Evolutionary conservation across 345 rosid species (phyloP).

Genomic region (Eutrema yunnanense): DNA sequence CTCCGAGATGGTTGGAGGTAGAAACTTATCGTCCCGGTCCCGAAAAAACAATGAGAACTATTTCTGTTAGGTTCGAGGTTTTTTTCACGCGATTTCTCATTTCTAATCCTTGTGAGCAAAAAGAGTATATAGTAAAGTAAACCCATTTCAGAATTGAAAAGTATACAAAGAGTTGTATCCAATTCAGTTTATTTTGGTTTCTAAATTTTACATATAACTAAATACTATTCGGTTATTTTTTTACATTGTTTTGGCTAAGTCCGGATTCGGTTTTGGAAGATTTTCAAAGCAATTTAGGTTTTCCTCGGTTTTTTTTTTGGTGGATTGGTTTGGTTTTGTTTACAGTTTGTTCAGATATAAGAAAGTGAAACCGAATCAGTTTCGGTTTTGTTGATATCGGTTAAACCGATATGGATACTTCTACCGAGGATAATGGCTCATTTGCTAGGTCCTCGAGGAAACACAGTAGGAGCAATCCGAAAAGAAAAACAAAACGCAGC

Average conservation of each 20-base stretch:
- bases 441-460: not conserved
- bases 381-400: not conserved
- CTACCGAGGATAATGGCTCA: not conserved
- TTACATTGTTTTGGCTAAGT: no score
- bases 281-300: no score
- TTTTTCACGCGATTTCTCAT: not conserved
- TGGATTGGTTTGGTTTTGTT: no score
- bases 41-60: not conserved
- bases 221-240: not conserved
- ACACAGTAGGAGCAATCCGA: not conserved
- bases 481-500: not conserved
- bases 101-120: not conserved
- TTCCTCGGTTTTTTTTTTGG: no score
- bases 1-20: not conserved
- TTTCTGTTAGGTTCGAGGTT: conserved; percentile 10
- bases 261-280: no score
- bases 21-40: not conserved
- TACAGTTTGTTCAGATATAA: no score
- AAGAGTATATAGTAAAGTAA: not conserved
- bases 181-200: not conserved
- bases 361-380: not conserved
- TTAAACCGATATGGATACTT: not conserved
- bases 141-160: not conserved
- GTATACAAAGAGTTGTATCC: no score
- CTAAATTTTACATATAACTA: not conserved